phyloP scores from a whole-genome alignment of 768 basidiomycete genomes.

The Bullera alba region DNA sequence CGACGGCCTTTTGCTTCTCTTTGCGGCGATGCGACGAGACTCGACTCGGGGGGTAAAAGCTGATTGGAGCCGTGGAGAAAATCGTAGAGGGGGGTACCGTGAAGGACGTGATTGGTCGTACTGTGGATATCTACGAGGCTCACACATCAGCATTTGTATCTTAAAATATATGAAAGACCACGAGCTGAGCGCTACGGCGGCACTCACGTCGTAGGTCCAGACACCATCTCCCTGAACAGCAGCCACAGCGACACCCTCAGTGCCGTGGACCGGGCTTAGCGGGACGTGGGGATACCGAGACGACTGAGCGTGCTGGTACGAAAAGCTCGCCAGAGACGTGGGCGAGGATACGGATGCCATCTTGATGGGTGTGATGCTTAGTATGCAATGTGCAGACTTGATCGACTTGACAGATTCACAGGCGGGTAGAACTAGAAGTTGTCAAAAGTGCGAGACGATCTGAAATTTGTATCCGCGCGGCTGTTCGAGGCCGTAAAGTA shows the following conservation, averaged over 20 bases:
- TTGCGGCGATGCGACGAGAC: not conserved
- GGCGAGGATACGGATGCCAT: slow-evolving; percentile 34
- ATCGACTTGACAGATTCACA: no score
- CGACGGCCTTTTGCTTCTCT: slow-evolving; percentile 20
- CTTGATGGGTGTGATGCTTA: no score
- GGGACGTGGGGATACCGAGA: slow-evolving; percentile 31
- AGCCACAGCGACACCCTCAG: slow-evolving; percentile 29
- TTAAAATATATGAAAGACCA: not conserved
- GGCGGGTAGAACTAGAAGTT: no score
- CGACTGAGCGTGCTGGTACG: slow-evolving; percentile 33
- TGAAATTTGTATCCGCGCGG: no score
- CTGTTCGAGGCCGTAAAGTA: no score
- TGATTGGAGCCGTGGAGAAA: slow-evolving; percentile 34
- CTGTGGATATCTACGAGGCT: slow-evolving; percentile 23
- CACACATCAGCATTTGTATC: slow-evolving; percentile 1
- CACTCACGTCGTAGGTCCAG: slow-evolving; percentile 46
- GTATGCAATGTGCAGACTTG: no score
- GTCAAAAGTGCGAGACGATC: no score
- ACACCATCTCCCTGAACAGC: slow-evolving; percentile 45
- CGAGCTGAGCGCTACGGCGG: no score
- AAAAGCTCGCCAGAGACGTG: slow-evolving; percentile 37
- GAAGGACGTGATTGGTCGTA: slow-evolving; percentile 41
- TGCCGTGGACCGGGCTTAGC: slow-evolving; percentile 28
- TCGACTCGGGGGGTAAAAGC: slow-evolving; percentile 13
- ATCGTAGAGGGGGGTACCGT: slow-evolving; percentile 38